Base-by-base conservation (phyloP, 2,329 filamentous ascomycete species). In the Alternaria panax region DNA sequence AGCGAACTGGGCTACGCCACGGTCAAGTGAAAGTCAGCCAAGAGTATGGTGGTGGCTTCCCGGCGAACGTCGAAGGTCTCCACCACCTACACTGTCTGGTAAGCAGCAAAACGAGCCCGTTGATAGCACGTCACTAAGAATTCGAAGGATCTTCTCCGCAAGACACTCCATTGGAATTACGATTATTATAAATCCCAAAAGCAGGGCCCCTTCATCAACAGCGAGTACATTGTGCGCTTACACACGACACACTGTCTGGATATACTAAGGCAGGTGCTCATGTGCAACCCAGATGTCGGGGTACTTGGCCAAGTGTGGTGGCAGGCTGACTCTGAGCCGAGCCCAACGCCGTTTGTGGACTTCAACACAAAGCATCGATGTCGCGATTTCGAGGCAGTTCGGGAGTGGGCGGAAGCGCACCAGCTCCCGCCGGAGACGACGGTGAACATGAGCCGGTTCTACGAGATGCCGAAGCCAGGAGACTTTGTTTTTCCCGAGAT, bases 261-360 rank as follows among this genome's bases (percentile, higher is more conserved):
- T 62, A 85, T 84, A 4, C 59, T 89, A 43, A 84, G 87, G 1
- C 87, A 89, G 69, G 84, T 87, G 16, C 79, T 89, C 14, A 88
- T 88, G 85, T 89, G 87, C 73, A 85, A 83, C 27, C 79, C 84
- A 20, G 87, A 89, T 64, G 83, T 86, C 3, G 86, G 82, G 1
- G 81, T 89, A 0, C 79, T 89, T 0, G 86, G 86, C 12, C 86
- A 89, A 65, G 81, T 89, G 6, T 89, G 87, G 87, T 83, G 82
- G 32, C 78, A 85, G 53, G 71, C 76, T 24, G 71, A 74, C 3
- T 57, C 54, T 22, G 68, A 79, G 2, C 66, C 78, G 11, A 80
- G 83, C 0, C 81, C 86, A 1, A 75, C 76, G 48, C 81, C 86
- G 0, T 88, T 87, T 63, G 85, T 87, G 2, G 86, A 89, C 70